phyloP scores from a whole-genome alignment of 306 rosid species.

The Begonia fuchsioides region DNA sequence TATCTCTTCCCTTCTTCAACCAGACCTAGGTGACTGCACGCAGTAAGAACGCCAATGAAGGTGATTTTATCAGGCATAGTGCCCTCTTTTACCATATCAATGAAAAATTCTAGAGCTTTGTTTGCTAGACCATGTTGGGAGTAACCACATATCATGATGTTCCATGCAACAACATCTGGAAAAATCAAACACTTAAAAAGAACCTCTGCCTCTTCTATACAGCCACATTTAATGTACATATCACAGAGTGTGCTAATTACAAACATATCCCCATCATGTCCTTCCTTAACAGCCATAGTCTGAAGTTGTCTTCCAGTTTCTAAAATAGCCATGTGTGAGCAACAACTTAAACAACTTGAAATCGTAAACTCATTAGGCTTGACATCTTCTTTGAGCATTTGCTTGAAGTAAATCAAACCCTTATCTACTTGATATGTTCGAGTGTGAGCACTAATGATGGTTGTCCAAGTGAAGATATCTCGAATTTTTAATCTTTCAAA shows the following conservation, averaged over 20 bases:
- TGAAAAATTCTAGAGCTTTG: slow-evolving; percentile 16
- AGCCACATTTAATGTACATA: slow-evolving; percentile 24
- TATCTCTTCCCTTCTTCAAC: slow-evolving; percentile 20
- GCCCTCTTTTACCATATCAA: slow-evolving; percentile 17
- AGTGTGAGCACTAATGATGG: slow-evolving; percentile 14
- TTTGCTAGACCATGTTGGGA: slow-evolving; percentile 22
- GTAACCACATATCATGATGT: slow-evolving; percentile 21
- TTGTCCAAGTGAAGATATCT: slow-evolving; percentile 26
- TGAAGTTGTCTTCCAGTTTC: slow-evolving; percentile 24
- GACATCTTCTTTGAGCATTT: slow-evolving; percentile 23
- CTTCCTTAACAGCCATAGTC: slow-evolving; percentile 16
- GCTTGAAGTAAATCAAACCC: slow-evolving; percentile 12
- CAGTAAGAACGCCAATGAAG: slow-evolving; percentile 20
- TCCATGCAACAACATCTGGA: slow-evolving; percentile 21
- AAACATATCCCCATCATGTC: slow-evolving; percentile 16
- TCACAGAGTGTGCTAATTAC: slow-evolving; percentile 22
- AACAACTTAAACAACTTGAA: slow-evolving; percentile 23
- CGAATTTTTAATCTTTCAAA: slow-evolving; percentile 14
- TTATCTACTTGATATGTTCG: slow-evolving; percentile 12
- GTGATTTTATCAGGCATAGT: slow-evolving; percentile 21
- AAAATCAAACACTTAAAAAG: slow-evolving; percentile 10
- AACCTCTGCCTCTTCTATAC: slow-evolving; percentile 21
- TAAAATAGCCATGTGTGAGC: slow-evolving; percentile 16
- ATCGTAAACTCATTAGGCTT: slow-evolving; percentile 24
- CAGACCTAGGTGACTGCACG: slow-evolving; percentile 24